phyloP scores from a whole-genome alignment of 352 stramenopile species.

The Pythium scleroteichum region DNA sequence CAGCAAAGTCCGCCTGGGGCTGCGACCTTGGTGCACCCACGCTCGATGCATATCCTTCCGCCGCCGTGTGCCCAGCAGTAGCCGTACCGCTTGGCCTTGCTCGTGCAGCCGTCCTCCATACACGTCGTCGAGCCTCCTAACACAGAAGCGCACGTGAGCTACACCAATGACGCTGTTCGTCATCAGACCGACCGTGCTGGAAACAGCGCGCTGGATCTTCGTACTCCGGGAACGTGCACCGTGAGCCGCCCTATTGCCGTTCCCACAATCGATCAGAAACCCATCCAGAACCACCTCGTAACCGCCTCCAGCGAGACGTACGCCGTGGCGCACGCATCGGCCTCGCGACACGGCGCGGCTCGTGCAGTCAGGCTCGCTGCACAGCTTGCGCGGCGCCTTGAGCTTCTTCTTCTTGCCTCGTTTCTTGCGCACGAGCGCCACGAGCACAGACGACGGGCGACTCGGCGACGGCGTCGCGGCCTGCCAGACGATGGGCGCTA shows the following conservation, averaged over 20 bases:
- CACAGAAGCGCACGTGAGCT: no score
- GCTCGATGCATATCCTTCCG: slow-evolving; percentile 24
- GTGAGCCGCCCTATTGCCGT: slow-evolving; percentile 9
- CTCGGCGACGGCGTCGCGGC: no score
- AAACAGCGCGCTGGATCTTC: slow-evolving; percentile 24
- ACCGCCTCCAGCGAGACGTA: not conserved
- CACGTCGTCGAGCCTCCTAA: slow-evolving; percentile 26
- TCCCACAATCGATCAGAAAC: not conserved
- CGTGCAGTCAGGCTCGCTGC: slow-evolving; percentile 13
- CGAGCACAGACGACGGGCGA: slow-evolving; percentile 2
- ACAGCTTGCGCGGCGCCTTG: slow-evolving; percentile 6
- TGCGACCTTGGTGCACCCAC: slow-evolving; percentile 30
- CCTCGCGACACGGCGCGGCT: slow-evolving; percentile 21
- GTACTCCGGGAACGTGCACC: slow-evolving; percentile 25
- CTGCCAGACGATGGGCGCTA: no score
- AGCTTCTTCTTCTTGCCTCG: slow-evolving; percentile 8
- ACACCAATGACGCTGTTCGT: no score
- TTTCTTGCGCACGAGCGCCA: slow-evolving; percentile 16
- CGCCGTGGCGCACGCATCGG: slow-evolving; percentile 24
- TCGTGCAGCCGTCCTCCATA: slow-evolving; percentile 18
- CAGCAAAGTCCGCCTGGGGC: slow-evolving; percentile 39
- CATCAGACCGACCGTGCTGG: slow-evolving; percentile 11
- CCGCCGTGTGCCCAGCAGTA: slow-evolving; percentile 37
- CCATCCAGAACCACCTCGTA: not conserved
- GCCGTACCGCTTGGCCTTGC: slow-evolving; percentile 24